Evolutionary conservation across 495 filamentous ascomycete genomes (phyloP).

Genomic region (Beverwykella pulmonaria): DNA sequence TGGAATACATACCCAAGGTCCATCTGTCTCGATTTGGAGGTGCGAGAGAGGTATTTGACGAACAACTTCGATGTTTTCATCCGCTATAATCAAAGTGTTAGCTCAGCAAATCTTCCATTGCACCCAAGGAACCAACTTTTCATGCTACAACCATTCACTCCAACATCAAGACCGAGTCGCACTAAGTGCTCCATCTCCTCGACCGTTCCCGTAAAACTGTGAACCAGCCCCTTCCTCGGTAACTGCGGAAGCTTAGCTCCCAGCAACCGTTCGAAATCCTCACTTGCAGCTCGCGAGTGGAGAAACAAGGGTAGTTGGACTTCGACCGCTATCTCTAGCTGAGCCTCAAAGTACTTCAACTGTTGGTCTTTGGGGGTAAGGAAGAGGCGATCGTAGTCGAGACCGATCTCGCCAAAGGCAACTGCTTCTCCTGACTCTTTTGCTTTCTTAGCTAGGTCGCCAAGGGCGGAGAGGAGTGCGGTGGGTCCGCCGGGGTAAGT

Average conservation of each 20-base stretch:
- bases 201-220: slow-evolving; percentile 84
- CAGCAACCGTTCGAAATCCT: slow-evolving; percentile 75
- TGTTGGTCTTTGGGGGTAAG: slow-evolving; percentile 76
- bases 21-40: slow-evolving; percentile 91
- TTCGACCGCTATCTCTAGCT: slow-evolving; percentile 74
- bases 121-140: too few relatives aligned
- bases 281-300: slow-evolving; percentile 81
- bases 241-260: slow-evolving; percentile 56
- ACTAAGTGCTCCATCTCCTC: slow-evolving; percentile 80
- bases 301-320: slow-evolving; percentile 86
- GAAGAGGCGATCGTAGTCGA: slow-evolving; percentile 91
- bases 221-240: slow-evolving; percentile 76
- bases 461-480: slow-evolving; percentile 56
- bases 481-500: slow-evolving; percentile 58
- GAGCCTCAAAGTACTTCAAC: slow-evolving; percentile 78
- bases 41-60: slow-evolving; percentile 69
- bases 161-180: slow-evolving; percentile 76
- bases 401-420: slow-evolving; percentile 93
- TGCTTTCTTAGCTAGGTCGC: slow-evolving; percentile 55
- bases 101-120: too few relatives aligned
- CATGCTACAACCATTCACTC: slow-evolving; percentile 88
- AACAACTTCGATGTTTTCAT: slow-evolving; percentile 82
- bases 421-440: slow-evolving; percentile 58
- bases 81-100: slow-evolving; percentile 45
- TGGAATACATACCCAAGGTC: slow-evolving; percentile 67